Conservation (phyloP, 306 rosid species). For the Quillaja saponaria region DNA sequence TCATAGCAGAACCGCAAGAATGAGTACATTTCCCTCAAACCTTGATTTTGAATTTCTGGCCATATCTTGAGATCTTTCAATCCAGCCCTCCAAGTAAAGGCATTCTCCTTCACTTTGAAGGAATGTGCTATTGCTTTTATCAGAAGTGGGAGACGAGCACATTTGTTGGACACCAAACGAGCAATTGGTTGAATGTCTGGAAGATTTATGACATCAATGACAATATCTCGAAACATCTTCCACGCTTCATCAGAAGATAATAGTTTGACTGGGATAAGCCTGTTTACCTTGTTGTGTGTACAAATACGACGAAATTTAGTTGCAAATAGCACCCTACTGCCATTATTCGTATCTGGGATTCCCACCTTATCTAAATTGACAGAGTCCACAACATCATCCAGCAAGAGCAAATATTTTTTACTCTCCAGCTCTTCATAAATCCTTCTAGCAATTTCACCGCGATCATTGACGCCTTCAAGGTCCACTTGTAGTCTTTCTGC, state of each 20-base stretch:
- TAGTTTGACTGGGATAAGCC: not conserved
- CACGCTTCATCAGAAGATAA: slow-evolving; percentile 31
- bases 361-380: slow-evolving; percentile 19
- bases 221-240: slow-evolving; percentile 28
- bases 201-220: slow-evolving; percentile 1
- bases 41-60: slow-evolving; percentile 8
- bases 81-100: slow-evolving; percentile 20
- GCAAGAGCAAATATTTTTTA: slow-evolving; percentile 29
- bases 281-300: not conserved
- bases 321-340: slow-evolving; percentile 31
- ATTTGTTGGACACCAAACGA: slow-evolving; percentile 16
- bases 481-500: not conserved
- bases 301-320: not conserved
- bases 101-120: slow-evolving; percentile 12
- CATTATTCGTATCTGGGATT: slow-evolving; percentile 1
- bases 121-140: slow-evolving; percentile 27
- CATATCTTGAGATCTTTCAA: slow-evolving; percentile 20
- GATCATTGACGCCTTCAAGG: not conserved
- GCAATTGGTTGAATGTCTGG: slow-evolving; percentile 24
- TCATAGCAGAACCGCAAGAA: not conserved
- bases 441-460: slow-evolving; percentile 5
- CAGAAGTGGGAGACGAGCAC: slow-evolving; percentile 36
- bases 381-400: slow-evolving; percentile 27
- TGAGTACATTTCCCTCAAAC: not conserved
- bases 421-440: slow-evolving; percentile 9